Evolutionary conservation across 2,329 filamentous ascomycete species (phyloP).

Genomic region (Penicillium italicum): DNA sequence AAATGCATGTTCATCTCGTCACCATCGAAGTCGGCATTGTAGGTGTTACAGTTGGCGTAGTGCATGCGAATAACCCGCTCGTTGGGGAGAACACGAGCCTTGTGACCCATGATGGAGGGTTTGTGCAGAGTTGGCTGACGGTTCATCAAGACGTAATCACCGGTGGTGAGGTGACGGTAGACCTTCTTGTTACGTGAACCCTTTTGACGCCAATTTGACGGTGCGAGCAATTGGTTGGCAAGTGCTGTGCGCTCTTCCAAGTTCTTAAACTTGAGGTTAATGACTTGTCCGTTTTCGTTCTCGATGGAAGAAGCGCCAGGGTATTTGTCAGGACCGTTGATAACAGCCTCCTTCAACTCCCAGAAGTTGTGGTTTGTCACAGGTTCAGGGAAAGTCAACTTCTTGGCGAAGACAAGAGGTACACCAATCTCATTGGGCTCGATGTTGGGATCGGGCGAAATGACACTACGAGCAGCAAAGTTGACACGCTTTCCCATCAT

Average conservation of each 20-base stretch:
- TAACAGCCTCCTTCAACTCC: slow-evolving; percentile 91
- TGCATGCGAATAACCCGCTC: slow-evolving; percentile 99
- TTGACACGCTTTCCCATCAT: slow-evolving; percentile 99
- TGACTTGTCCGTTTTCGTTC: slow-evolving; percentile 88
- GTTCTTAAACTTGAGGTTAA: slow-evolving; percentile 82
- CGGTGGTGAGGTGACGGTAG: slow-evolving; percentile 90
- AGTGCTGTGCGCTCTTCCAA: slow-evolving; percentile 82
- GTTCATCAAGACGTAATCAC: slow-evolving; percentile 98
- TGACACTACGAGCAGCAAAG: slow-evolving; percentile 94
- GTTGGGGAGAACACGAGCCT: slow-evolving; percentile 83
- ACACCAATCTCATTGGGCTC: slow-evolving; percentile 99
- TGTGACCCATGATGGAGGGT: slow-evolving; percentile 97
- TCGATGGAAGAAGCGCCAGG: slow-evolving; percentile 92
- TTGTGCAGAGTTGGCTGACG: slow-evolving; percentile 97
- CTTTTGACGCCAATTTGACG: slow-evolving; percentile 69
- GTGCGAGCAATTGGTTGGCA: slow-evolving; percentile 88
- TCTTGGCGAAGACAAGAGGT: slow-evolving; percentile 94
- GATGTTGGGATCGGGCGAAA: slow-evolving; percentile 96
- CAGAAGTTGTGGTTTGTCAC: slow-evolving; percentile 97
- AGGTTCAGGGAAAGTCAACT: slow-evolving; percentile 93
- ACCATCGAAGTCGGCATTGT: slow-evolving; percentile 98
- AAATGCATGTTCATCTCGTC: slow-evolving; percentile 99
- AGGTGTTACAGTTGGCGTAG: slow-evolving; percentile 98
- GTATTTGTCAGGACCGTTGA: slow-evolving; percentile 91
- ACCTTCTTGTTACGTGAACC: slow-evolving; percentile 91